Conservation (phyloP, 108 stramenopile species). For the Schizochytrium sp. region DNA sequence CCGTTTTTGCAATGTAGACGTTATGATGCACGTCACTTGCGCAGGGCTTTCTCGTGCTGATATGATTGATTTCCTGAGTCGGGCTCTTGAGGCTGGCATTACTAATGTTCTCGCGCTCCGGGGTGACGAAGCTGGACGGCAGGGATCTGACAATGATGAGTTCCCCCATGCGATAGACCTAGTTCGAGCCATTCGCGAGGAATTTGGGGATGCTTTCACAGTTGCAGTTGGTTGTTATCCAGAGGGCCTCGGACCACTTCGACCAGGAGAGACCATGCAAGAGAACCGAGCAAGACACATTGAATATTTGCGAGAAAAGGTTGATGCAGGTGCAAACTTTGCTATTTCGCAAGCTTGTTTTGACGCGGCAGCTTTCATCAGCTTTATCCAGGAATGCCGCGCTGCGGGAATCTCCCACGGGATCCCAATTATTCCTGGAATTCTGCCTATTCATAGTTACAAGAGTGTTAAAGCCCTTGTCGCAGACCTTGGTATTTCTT, state of each 20-base stretch:
- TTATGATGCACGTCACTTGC: conserved; percentile 90
- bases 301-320: conserved; percentile 87
- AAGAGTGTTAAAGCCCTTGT: conserved; percentile 83
- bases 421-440: conserved; percentile 91
- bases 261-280: neutral
- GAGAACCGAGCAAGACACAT: conserved; percentile 70
- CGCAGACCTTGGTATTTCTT: conserved; percentile 79
- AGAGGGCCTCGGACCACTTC: conserved; percentile 74
- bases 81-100: conserved; percentile 73
- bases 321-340: conserved; percentile 93
- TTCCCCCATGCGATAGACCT: conserved; percentile 88
- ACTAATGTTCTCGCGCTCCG: conserved; percentile 56
- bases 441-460: conserved; percentile 92
- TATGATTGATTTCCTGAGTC: conserved; percentile 72
- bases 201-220: conserved; percentile 91
- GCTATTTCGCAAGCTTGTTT: conserved; percentile 95
- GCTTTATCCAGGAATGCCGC: conserved; percentile 84
- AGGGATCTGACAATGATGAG: conserved; percentile 41
- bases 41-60: conserved; percentile 82
- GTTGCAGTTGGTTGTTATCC: conserved; percentile 94
- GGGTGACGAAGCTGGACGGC: neutral
- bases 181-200: conserved; percentile 85
- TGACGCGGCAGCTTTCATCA: conserved; percentile 82
- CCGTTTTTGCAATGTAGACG: conserved; percentile 87
- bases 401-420: conserved; percentile 81